Evolutionary conservation across 2,329 filamentous ascomycete species (phyloP), one percentile per base, ranked within the genome.

Genomic region (Aschersonia sp.): DNA sequence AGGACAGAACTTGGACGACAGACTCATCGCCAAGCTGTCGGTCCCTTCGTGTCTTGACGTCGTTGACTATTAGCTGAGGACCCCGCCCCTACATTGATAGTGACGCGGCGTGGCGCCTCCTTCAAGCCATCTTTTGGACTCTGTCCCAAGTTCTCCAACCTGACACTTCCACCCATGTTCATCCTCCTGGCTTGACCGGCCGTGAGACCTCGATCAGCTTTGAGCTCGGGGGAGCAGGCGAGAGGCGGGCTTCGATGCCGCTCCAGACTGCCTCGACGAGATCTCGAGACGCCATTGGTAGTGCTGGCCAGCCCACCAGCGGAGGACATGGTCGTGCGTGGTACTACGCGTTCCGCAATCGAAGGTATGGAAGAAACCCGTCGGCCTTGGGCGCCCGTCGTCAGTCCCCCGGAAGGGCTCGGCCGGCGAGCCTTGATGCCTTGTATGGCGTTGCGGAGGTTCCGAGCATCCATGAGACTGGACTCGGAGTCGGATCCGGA

Each of bases 131-230:
- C 51, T 9, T 50, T 56, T 1, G 59, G 57, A 31, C 58, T 60
- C 45, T 56, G 53, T 12, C 54, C 53, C 9, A 50, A 43, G 1
- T 49, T 55, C 40, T 65, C 64, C 4, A 57, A 35, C 9, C 61
- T 59, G 50, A 69, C 54, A 51, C 64, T 69, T 10, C 66, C 67
- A 38, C 70, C 67, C 49, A 78, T 60, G 53, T 77, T 74, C 75
- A 80, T 78, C 44, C 76, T 67, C 47, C 76, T 62, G 29, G 75
- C 76, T 56, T 80, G 75, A 2, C 74, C 74, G 1, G 71, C 63
- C 9, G 74, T 78, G 52, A 79, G 66, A 3, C 62, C 59, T 50
- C 64, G 61, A 30, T 67, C 61, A 12, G 58, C 51, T 46, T 59
- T 63, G 48, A 54, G 55, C 29, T 73, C 68, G 2, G 75, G 70